Base-by-base conservation (phyloP, 2,329 filamentous ascomycete species). In the Epichloe gansuensis region DNA sequence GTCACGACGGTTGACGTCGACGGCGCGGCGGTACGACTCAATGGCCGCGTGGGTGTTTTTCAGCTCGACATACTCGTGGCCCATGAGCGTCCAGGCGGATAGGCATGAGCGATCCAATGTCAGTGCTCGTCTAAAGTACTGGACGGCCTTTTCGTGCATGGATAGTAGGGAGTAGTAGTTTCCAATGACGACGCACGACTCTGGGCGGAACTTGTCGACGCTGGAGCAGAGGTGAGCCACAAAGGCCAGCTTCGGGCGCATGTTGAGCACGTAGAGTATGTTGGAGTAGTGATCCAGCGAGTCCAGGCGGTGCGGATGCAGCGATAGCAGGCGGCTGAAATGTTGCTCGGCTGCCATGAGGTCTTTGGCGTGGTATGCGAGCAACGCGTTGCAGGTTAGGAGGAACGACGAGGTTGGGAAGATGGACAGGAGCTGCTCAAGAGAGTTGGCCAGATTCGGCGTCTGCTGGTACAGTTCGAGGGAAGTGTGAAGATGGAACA, bases 31-130 rank as follows among this genome's bases (percentile, higher is more conserved):
- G 64, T 98, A 98, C 1, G 89, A 95, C 66, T 98, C 93, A 55
- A 98, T 97, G 8, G 93, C 93, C 0, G 93, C 91, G 61, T 98
- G 93, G 0, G 91, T 97, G 65, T 98, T 98, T 64, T 97, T 98
- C 69, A 98, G 82, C 68, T 98, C 93, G 51, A 97, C 89, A 60
- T 96, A 98, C 66, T 98, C 93, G 67, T 98, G 93, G 1, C 93
- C 93, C 91, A 98, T 97, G 1, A 98, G 75, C 0, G 93, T 98
- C 93, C 93, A 98, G 2, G 93, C 93, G 0, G 89, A 94, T 15
- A 96, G 77, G 64, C 93, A 98, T 27, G 83, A 85, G 9, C 91
- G 83, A 64, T 98, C 93, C 0, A 98, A 75, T 0, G 89, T 94
- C 21, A 98, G 71, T 0, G 93, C 93, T 23, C 93, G 84, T 3